These are phyloP conservation scores for Lupinus albus DNA, from an alignment of 306 rosid species.

Conservation along the genomic window DNA sequence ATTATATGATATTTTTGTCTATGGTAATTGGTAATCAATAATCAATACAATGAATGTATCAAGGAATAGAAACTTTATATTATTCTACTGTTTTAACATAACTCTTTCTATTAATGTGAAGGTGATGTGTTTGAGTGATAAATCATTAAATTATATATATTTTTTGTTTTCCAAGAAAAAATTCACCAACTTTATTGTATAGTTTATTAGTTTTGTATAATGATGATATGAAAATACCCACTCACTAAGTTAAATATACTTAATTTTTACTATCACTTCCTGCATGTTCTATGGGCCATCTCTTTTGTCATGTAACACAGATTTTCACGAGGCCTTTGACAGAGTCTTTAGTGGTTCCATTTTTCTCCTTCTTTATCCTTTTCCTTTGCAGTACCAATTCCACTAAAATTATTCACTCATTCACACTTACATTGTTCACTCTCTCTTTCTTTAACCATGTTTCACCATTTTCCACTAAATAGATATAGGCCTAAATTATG, in stretches of 20 bases:
- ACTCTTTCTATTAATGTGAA: too few relatives aligned
- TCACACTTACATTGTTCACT: constrained; percentile 21
- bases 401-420: constrained; percentile 4
- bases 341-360: constrained; percentile 25
- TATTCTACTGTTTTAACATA: too few relatives aligned
- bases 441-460: constrained; percentile 41
- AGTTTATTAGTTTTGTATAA: constrained; percentile 25
- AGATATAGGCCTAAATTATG: constrained; percentile 44
- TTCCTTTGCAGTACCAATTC: neutral
- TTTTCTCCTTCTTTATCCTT: neutral
- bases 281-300: constrained; percentile 43
- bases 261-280: constrained; percentile 18
- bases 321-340: constrained; percentile 52
- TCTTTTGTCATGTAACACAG: constrained; percentile 62
- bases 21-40: too few relatives aligned
- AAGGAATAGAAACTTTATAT: too few relatives aligned
- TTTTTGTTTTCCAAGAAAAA: too few relatives aligned
- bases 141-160: too few relatives aligned
- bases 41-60: too few relatives aligned
- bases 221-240: constrained; percentile 19
- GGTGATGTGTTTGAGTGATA: too few relatives aligned
- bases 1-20: too few relatives aligned
- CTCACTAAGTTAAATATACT: neutral
- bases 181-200: too few relatives aligned
- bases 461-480: constrained; percentile 48